Conservation (phyloP, 352 stramenopile genomes). For the Peronosclerospora sorghi region DNA sequence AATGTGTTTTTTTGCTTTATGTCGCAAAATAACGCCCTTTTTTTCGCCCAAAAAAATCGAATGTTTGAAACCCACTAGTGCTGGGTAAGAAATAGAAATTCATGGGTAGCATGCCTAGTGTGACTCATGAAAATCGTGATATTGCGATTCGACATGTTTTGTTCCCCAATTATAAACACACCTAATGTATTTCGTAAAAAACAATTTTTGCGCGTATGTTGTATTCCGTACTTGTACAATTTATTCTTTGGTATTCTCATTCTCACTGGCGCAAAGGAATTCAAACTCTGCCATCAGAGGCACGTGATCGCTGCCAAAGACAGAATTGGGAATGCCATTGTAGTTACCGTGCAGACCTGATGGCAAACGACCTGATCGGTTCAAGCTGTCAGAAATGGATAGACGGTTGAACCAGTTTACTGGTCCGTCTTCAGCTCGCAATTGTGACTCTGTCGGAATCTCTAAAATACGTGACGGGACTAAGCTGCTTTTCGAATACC, state of each 20-base stretch:
- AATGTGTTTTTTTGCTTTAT: too few species aligned
- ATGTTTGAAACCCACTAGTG: too few species aligned
- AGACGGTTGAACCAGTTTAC: constrained; percentile 68
- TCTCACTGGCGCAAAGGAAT: constrained; percentile 36
- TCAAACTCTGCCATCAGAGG: constrained; percentile 81
- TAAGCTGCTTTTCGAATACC: constrained; percentile 64
- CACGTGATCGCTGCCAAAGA: constrained; percentile 78
- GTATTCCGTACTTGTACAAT: neutral
- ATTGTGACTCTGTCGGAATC: constrained; percentile 54
- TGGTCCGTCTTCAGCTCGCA: constrained; percentile 67
- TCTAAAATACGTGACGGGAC: constrained; percentile 51
- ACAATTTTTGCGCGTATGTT: too few species aligned
- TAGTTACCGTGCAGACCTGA: constrained; percentile 67
- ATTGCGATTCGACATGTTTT: too few species aligned
- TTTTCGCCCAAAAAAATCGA: too few species aligned
- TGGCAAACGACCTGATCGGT: constrained; percentile 44
- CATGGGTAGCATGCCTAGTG: too few species aligned
- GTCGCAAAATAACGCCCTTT: too few species aligned
- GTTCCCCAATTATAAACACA: too few species aligned
- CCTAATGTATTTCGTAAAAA: too few species aligned
- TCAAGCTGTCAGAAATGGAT: constrained; percentile 59
- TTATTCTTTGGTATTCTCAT: constrained; percentile 17
- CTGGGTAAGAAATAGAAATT: too few species aligned
- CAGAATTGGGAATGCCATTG: constrained; percentile 82
- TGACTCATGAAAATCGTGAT: too few species aligned